Conservation (phyloP, 2,329 filamentous ascomycete genomes). For the Lasiodiplodia hormozganensis region DNA sequence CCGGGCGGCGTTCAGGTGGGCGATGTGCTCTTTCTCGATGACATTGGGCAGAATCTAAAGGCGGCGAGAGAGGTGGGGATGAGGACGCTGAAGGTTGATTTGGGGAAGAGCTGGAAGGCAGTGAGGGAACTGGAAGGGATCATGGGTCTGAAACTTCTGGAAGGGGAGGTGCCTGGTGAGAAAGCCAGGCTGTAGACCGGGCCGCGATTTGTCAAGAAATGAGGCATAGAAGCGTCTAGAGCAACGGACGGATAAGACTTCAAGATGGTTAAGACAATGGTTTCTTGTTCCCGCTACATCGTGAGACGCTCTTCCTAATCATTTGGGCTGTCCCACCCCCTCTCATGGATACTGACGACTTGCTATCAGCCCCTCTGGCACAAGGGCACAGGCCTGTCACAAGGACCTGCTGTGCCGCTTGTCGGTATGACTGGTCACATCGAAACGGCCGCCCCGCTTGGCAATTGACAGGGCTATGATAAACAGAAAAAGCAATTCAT, state of each 20-base stretch:
- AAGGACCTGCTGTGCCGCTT: background rate
- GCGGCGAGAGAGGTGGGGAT: constrained; percentile 77
- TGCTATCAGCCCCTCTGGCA: background rate
- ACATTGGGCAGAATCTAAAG: constrained; percentile 93
- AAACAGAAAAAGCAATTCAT: background rate
- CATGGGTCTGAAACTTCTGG: constrained; percentile 68
- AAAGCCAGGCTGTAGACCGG: constrained; percentile 11
- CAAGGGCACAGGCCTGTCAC: background rate
- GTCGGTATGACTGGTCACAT: background rate
- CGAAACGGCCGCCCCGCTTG: background rate
- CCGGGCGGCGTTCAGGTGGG: constrained; percentile 69
- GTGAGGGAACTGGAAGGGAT: constrained; percentile 80
- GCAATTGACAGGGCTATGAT: background rate
- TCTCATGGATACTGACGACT: background rate
- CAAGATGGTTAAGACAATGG: background rate
- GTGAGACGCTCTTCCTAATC: background rate
- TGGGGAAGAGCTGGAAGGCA: constrained; percentile 80
- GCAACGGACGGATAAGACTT: background rate
- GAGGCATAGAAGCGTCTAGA: background rate
- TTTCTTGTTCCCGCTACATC: background rate
- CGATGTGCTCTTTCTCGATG: constrained; percentile 82
- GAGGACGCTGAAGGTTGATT: constrained; percentile 80
- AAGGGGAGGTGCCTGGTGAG: background rate
- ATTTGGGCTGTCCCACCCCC: background rate
- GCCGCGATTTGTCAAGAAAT: background rate